Evolutionary conservation across 163 green algal genomes (phyloP).

Genomic region (Picocystis sp.): DNA sequence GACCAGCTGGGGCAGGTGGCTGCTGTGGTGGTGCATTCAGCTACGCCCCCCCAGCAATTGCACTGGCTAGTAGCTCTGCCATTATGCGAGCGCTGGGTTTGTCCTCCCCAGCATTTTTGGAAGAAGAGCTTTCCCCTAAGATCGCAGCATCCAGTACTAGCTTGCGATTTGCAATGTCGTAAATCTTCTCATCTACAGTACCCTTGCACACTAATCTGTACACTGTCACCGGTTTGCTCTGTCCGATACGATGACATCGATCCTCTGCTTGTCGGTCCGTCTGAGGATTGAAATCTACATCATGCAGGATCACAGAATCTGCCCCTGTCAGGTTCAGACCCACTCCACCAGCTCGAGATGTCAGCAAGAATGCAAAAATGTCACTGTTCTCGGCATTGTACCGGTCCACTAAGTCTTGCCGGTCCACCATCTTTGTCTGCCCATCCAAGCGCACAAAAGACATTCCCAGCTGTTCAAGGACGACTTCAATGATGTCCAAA

Average conservation of each 20-base stretch:
- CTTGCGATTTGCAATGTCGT: slow-evolving; percentile 52
- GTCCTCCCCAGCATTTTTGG: too few relatives aligned
- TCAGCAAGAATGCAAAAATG: slow-evolving; percentile 82
- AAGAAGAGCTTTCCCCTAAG: slow-evolving; percentile 10
- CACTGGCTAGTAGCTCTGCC: too few relatives aligned
- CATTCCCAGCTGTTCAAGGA: slow-evolving; percentile 45
- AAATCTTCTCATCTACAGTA: slow-evolving; percentile 85
- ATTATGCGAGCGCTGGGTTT: too few relatives aligned
- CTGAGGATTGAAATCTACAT: slow-evolving; percentile 67
- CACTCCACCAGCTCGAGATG: slow-evolving; percentile 67
- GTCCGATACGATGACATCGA: slow-evolving; percentile 90
- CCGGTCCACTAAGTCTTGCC: slow-evolving; percentile 59
- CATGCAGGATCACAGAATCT: slow-evolving; percentile 88
- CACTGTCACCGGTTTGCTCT: slow-evolving; percentile 86
- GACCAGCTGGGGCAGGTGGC: too few relatives aligned
- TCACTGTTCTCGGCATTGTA: slow-evolving; percentile 63
- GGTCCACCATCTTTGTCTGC: slow-evolving; percentile 55
- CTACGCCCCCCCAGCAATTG: too few relatives aligned
- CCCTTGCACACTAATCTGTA: slow-evolving; percentile 73
- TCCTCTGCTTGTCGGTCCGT: slow-evolving; percentile 88
- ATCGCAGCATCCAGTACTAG: slow-evolving; percentile 40
- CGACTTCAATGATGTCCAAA: slow-evolving; percentile 69
- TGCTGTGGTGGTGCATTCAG: too few relatives aligned
- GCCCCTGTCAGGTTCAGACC: slow-evolving; percentile 53
- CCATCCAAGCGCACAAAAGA: slow-evolving; percentile 73